Base-by-base conservation (phyloP, 192 early-diverging fungal genomes). In the Dissophora ornata region DNA sequence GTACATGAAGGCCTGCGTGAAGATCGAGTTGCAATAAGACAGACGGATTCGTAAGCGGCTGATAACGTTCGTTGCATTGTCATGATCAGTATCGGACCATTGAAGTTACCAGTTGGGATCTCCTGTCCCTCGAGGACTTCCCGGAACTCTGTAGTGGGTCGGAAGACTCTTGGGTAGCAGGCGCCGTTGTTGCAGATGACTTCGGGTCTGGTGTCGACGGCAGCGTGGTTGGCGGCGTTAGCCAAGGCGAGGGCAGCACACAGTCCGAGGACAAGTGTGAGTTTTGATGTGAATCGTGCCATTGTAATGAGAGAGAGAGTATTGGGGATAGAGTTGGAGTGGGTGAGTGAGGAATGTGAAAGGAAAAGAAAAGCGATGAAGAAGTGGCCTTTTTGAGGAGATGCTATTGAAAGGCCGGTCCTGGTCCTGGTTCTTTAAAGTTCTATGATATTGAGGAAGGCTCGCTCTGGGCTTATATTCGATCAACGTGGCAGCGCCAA, bases 1-100 rank as follows among this genome's bases (percentile, higher is more conserved):
- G 88, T 28, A 89, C 64, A 77, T 90, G 89, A 7, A 92, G 81
- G 11, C 88, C 82, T 84, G 63, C n/a, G n/a, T n/a, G n/a, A n/a
- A n/a, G n/a, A n/a, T n/a, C n/a, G n/a, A n/a, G n/a, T n/a, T n/a
- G n/a, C n/a, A 36, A n/a, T 16, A 38, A 55, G 9, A 9, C 9
- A 45, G 18, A 9, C 4, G 4, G 44, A 45, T 6, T 45, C 44
- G 44, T 45, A 12, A 45, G 44, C 44, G 18, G 36, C 36, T n/a
- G n/a, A n/a, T n/a, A n/a, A n/a, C n/a, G n/a, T n/a, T n/a, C n/a
- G n/a, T n/a, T n/a, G n/a, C n/a, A n/a, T n/a, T n/a, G n/a, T n/a
- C n/a, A n/a, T n/a, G n/a, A n/a, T n/a, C n/a, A n/a, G n/a, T n/a
- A n/a, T n/a, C n/a, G n/a, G n/a, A n/a, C 15, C 44, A 45, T 21